Conservation (phyloP, 441 rosid species). For the Adansonia rubrostipa region DNA sequence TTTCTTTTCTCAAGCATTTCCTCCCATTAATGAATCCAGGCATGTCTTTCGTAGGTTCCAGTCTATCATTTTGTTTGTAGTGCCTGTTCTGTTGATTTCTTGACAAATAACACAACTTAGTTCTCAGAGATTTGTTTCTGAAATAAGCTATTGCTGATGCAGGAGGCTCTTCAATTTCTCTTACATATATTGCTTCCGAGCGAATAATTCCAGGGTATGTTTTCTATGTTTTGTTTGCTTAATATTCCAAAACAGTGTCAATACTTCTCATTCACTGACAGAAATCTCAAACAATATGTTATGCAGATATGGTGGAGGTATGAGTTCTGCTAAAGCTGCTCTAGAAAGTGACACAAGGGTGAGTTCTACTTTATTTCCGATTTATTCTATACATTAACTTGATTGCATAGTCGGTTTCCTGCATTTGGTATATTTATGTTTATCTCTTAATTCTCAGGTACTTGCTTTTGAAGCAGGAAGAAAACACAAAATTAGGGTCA, state of each 20-base stretch:
- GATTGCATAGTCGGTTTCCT: not conserved
- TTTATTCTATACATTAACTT: not conserved
- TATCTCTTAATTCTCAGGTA: constrained; percentile 32
- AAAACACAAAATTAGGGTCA: constrained; percentile 88
- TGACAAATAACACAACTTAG: not conserved
- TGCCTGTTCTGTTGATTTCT: not conserved
- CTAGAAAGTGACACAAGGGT: constrained; percentile 94
- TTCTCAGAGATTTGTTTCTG: not conserved
- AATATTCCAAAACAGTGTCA: not conserved
- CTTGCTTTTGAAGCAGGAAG: constrained; percentile 98
- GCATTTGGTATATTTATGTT: not conserved
- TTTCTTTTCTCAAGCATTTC: constrained; percentile 83
- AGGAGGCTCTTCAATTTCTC: constrained; percentile 89
- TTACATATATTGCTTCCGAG: constrained; percentile 96
- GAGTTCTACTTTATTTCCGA: constrained; percentile 31
- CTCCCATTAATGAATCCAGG: constrained; percentile 97
- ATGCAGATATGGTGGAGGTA: constrained; percentile 94
- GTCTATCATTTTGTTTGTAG: not conserved
- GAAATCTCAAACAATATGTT: constrained; percentile 21
- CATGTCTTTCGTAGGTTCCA: constrained; percentile 26
- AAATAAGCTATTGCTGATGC: constrained; percentile 35
- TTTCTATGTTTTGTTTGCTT: constrained; percentile 10
- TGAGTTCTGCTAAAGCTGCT: constrained; percentile 99
- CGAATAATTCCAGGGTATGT: constrained; percentile 94
- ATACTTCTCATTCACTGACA: constrained; percentile 19